phyloP scores from a whole-genome alignment of 139 green algal species.

The Cymbomonas tetramitiformis region DNA sequence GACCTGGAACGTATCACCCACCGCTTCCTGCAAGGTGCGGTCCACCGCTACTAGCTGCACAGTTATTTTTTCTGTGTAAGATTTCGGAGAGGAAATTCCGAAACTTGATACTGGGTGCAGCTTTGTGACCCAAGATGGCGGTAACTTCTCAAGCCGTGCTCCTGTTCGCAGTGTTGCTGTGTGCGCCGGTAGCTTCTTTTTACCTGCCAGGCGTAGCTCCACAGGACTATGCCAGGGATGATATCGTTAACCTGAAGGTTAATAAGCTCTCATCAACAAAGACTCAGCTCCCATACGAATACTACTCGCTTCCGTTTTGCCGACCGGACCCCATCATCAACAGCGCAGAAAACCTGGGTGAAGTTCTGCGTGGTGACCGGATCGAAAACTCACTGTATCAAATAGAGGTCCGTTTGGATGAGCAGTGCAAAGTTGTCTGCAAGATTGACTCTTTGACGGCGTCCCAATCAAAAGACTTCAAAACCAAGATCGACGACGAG shows the following conservation, averaged over 20 bases:
- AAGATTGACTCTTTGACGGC: constrained; percentile 54
- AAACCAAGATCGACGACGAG: constrained; percentile 72
- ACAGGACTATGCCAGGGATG: constrained; percentile 65
- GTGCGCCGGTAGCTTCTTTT: constrained; percentile 34
- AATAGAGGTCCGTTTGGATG: constrained; percentile 74
- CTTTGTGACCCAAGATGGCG: no score
- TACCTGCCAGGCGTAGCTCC: constrained; percentile 87
- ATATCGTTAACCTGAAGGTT: constrained; percentile 74
- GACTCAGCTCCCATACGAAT: constrained; percentile 89
- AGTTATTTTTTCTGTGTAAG: no score
- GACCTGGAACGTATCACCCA: no score
- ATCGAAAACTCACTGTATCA: constrained; percentile 96
- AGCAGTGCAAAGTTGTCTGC: constrained; percentile 89
- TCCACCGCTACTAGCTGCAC: no score
- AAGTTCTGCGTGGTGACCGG: constrained; percentile 88
- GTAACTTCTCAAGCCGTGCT: no score
- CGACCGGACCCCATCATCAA: constrained; percentile 70
- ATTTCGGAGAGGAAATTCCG: no score
- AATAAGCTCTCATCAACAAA: constrained; percentile 90
- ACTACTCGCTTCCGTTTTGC: constrained; percentile 94
- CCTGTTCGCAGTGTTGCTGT: constrained; percentile 1
- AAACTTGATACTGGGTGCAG: no score
- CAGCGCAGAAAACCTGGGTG: constrained; percentile 85
- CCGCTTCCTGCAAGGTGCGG: no score
- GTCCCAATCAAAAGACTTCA: constrained; percentile 61